These are phyloP conservation scores for Colletotrichum trifolii DNA, from an alignment of 2,329 filamentous ascomycete genomes.

Conservation along the genomic window DNA sequence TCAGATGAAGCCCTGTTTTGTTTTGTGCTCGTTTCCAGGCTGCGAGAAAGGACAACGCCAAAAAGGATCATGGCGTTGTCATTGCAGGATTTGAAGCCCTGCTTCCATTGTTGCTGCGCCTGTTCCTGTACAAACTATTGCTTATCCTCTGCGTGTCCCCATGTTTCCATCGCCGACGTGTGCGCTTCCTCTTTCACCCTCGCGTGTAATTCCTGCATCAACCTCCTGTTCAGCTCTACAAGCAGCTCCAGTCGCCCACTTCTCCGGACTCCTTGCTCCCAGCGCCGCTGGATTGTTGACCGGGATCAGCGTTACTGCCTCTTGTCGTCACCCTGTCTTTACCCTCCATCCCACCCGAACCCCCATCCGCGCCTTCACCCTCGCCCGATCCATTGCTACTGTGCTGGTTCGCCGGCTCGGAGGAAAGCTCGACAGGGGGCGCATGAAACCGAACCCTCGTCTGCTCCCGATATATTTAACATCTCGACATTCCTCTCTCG, in stretches of 20 bases:
- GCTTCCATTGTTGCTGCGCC: slow-evolving; percentile 8
- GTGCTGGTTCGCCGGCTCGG: slow-evolving; percentile 22
- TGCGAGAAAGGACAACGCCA: slow-evolving; percentile 21
- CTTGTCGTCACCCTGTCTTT: slow-evolving; percentile 22
- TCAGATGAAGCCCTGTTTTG: slow-evolving; percentile 35
- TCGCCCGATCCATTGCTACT: slow-evolving; percentile 20
- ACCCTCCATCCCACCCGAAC: slow-evolving; percentile 9
- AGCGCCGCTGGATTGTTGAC: slow-evolving; percentile 20
- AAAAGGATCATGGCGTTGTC: slow-evolving; percentile 34
- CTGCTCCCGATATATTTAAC: slow-evolving; percentile 33
- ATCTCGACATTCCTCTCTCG: slow-evolving; percentile 18
- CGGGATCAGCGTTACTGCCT: slow-evolving; percentile 19
- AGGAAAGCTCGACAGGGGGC: slow-evolving; percentile 28
- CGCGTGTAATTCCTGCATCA: slow-evolving; percentile 6
- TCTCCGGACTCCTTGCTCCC: slow-evolving; percentile 15
- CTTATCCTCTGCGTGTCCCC: slow-evolving; percentile 6
- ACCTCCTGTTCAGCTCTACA: slow-evolving; percentile 1
- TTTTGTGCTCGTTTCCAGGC: slow-evolving; percentile 34
- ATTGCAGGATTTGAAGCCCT: slow-evolving; percentile 19
- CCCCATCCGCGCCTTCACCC: neutral
- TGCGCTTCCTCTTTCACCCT: slow-evolving; percentile 3
- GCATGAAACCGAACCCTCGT: slow-evolving; percentile 25
- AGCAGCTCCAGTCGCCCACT: slow-evolving; percentile 8
- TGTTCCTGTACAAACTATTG: slow-evolving; percentile 10
- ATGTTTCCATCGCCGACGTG: neutral